These are phyloP conservation scores for Saccharomycopsis vini DNA, from an alignment of 805 yeast species.

Conservation along the genomic window DNA sequence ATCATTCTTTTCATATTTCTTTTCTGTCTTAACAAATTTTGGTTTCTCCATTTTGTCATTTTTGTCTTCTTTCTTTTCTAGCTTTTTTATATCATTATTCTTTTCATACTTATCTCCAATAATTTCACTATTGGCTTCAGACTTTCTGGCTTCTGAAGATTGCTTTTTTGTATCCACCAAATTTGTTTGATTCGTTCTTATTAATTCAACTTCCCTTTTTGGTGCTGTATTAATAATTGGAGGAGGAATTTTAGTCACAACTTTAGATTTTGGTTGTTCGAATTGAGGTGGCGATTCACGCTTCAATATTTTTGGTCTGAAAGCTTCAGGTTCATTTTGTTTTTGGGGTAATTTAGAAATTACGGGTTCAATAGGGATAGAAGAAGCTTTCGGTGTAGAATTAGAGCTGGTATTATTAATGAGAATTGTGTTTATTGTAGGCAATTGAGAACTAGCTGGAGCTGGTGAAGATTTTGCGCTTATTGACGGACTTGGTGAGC, in stretches of 20 bases:
- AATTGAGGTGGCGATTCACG: neutral
- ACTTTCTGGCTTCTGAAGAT: neutral
- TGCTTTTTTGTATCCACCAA: neutral
- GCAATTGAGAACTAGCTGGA: neutral
- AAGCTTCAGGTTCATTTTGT: neutral
- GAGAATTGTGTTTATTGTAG: neutral
- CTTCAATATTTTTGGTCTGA: constrained; percentile 9
- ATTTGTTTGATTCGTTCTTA: neutral
- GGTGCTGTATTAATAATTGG: neutral
- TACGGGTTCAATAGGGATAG: neutral
- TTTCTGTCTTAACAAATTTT: constrained; percentile 1
- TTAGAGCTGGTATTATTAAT: neutral
- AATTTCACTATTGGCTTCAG: neutral
- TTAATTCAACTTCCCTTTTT: neutral
- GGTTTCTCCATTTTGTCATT: neutral
- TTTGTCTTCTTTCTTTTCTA: neutral
- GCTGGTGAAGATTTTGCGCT: neutral
- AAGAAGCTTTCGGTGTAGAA: neutral
- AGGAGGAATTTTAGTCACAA: neutral
- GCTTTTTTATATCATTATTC: neutral
- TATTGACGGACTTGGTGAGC: neutral
- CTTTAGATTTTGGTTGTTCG: neutral
- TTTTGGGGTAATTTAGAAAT: neutral
- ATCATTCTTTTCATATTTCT: neutral
- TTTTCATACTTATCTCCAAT: neutral